phyloP scores from a whole-genome alignment of 495 filamentous ascomycete species.

The Evernia prunastri region DNA sequence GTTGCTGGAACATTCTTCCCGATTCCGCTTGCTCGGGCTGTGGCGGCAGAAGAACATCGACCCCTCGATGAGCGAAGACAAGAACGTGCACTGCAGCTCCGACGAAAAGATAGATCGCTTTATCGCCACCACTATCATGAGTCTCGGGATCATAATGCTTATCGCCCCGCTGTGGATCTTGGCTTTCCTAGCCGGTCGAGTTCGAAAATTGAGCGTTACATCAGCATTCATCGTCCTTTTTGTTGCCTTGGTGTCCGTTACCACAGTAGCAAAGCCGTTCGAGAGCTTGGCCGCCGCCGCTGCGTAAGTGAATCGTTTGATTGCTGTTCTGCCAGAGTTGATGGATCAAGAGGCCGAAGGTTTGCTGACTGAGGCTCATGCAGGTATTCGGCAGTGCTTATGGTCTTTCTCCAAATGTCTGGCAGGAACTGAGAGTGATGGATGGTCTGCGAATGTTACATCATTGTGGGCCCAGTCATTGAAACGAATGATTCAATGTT shows the following conservation, averaged over 20 bases:
- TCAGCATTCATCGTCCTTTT: slow-evolving; percentile 14
- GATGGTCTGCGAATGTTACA: not conserved
- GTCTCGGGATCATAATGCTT: slow-evolving; percentile 9
- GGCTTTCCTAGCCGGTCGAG: slow-evolving; percentile 3
- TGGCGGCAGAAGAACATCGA: slow-evolving; percentile 1
- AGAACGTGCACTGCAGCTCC: slow-evolving; percentile 7
- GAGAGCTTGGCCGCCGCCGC: slow-evolving; percentile 13
- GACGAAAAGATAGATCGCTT: slow-evolving; percentile 11
- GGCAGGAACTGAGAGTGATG: not conserved
- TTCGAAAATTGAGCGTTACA: slow-evolving; percentile 5
- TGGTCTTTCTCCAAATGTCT: slow-evolving; percentile 12
- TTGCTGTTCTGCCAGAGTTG: not conserved
- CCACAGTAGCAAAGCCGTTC: slow-evolving; percentile 11
- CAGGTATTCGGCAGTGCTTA: slow-evolving; percentile 12
- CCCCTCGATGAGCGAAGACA: not conserved
- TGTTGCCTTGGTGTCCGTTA: slow-evolving; percentile 5
- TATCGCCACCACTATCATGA: not conserved
- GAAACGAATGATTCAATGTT: not conserved
- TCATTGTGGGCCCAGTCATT: not conserved
- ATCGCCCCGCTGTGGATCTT: slow-evolving; percentile 13
- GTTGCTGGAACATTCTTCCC: slow-evolving; percentile 4
- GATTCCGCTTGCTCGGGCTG: slow-evolving; percentile 1
- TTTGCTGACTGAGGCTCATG: not conserved
- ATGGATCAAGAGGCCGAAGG: not conserved
- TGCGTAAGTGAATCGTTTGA: not conserved